Base-by-base conservation (phyloP, 1,284 basidiomycete species). In the Leccinum pachyderme region DNA sequence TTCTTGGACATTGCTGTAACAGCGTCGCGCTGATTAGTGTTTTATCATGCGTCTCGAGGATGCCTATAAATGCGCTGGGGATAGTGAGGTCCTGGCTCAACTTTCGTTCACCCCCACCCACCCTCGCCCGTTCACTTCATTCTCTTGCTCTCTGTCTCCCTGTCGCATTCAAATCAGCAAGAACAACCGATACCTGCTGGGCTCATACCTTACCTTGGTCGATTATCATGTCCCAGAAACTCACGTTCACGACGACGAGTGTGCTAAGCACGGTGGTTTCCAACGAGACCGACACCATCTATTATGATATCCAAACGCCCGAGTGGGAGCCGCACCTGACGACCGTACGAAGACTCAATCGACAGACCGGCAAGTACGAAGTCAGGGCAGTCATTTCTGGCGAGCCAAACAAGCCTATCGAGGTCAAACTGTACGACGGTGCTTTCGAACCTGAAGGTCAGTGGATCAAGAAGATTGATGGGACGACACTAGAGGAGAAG, bases 251-350 rank as follows among this genome's bases (percentile, higher is more conserved):
- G 44, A 77, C 75, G 45, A 68, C 75, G 27, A 66, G 59, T 49
- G 56, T 76, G 43, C 68, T 67, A 54, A 76, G 75, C 57, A 70
- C 73, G 54, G 63, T 74, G 39, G 67, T 77, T 56, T 68, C 77
- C 32, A 75, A 73, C 55, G 63, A 61, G 35, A 65, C 63, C 47
- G 76, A 78, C 58, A 63, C 64, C 56, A 67, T 75, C 54, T 75
- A 75, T 66, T 79, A 74, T 58, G 76, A 77, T 54, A 61, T 78
- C 55, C 66, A 71, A 39, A 78, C 76, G 39, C 75, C 73, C 6
- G 66, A 69, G 46, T 75, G 76, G 75, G 73, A 73, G 52, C 61
- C 69, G 8, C 60, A 70, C 47, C 37, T 65, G 56, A 78, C 77
- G 58, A 72, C 66, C 48, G 64, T 77, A 33, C 66, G 63, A 48